A percentile compares a stretch with the other conserved stretches of the same genome.
These are phyloP conservation scores for Talaromyces islandicus DNA, from an alignment of 2,329 filamentous ascomycete genomes.

Conservation along the genomic window DNA sequence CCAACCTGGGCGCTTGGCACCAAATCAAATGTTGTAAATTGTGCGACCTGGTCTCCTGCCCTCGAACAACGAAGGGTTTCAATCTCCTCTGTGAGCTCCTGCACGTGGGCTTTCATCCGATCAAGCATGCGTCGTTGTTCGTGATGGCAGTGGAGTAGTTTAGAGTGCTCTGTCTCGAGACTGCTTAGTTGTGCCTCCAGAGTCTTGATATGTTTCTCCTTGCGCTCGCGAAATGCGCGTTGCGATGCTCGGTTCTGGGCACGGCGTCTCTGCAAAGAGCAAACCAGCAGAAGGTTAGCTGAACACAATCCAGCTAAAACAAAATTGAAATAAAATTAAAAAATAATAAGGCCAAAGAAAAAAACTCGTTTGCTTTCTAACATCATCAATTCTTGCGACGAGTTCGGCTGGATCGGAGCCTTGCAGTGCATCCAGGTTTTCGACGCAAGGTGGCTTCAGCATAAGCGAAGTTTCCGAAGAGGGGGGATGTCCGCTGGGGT, in stretches of 20 bases:
- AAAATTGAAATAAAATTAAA: no score
- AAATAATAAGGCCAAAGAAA: not conserved
- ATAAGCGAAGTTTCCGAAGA: not conserved
- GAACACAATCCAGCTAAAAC: not conserved
- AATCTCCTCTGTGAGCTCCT: slow-evolving; percentile 20
- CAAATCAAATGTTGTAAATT: not conserved
- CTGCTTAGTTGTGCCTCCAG: slow-evolving; percentile 72
- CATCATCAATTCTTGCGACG: not conserved
- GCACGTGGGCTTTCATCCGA: slow-evolving; percentile 20
- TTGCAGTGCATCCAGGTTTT: not conserved
- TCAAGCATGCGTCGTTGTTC: slow-evolving; percentile 24
- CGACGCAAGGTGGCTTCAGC: not conserved
- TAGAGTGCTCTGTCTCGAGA: slow-evolving; percentile 36
- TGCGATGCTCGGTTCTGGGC: slow-evolving; percentile 84
- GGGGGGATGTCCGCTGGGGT: not conserved
- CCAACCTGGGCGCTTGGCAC: not conserved
- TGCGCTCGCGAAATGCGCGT: slow-evolving; percentile 79
- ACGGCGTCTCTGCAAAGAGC: slow-evolving; percentile 42
- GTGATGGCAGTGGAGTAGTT: slow-evolving; percentile 24
- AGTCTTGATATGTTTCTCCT: slow-evolving; percentile 80
- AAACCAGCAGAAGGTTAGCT: not conserved
- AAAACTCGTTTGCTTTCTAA: not conserved
- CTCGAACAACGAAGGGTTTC: slow-evolving; percentile 11
- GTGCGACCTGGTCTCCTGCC: not conserved
- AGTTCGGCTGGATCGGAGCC: not conserved